These are phyloP conservation scores for Peterozyma xylosa DNA, from an alignment of 805 yeast species.

Conservation along the genomic window DNA sequence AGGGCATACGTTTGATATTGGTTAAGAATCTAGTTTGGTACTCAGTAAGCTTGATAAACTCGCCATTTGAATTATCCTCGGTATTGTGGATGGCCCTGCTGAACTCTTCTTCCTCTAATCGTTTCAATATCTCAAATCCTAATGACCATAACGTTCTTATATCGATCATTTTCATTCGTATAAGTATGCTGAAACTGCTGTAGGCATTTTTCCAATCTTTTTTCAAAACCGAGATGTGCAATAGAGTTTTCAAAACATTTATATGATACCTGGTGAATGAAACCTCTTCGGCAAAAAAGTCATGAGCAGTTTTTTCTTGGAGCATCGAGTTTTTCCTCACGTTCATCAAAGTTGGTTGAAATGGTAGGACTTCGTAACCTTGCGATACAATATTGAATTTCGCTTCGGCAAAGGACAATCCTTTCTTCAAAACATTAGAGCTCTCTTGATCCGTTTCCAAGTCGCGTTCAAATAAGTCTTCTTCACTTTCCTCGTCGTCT, in stretches of 20 bases:
- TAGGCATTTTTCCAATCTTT: slow-evolving; percentile 52
- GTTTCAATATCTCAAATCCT: slow-evolving; percentile 46
- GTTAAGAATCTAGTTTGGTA: slow-evolving; percentile 5
- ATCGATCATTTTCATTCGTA: slow-evolving; percentile 43
- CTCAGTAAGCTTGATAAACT: neutral
- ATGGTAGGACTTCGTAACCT: slow-evolving; percentile 1
- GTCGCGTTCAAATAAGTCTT: neutral
- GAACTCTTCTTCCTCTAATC: slow-evolving; percentile 18
- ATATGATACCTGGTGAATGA: slow-evolving; percentile 7
- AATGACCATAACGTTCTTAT: slow-evolving; percentile 55
- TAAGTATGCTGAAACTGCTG: slow-evolving; percentile 39
- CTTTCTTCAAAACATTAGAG: neutral
- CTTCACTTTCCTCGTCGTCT: slow-evolving; percentile 1
- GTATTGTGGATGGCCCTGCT: slow-evolving; percentile 2
- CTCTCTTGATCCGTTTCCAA: neutral
- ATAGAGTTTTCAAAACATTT: slow-evolving; percentile 29
- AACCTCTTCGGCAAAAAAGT: neutral
- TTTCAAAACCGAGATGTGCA: slow-evolving; percentile 41
- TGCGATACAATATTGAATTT: neutral
- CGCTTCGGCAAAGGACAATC: neutral
- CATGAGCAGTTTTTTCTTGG: neutral
- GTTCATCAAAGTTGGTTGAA: neutral
- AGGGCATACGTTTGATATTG: neutral
- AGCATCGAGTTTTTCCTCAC: neutral
- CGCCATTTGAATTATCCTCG: neutral